phyloP scores from a whole-genome alignment of 805 yeast genomes.

The Allodekkera sacchari region DNA sequence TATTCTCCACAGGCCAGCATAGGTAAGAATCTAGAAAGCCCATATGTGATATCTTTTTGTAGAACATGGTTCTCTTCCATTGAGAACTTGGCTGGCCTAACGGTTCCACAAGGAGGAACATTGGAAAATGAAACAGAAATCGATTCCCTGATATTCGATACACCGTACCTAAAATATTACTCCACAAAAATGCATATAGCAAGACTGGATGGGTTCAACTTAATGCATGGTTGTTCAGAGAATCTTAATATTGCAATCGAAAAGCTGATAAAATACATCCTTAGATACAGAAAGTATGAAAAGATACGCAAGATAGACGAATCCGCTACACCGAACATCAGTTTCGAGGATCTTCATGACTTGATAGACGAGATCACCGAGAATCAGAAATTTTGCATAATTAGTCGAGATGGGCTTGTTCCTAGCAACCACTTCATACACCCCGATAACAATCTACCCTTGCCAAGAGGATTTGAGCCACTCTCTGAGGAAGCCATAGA shows the following conservation, averaged over 20 bases:
- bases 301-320: background rate
- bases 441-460: conserved; percentile 12
- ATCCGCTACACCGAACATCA: background rate
- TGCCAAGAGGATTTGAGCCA: conserved; percentile 15
- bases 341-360: background rate
- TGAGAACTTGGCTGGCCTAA: conserved; percentile 48
- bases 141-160: conserved; percentile 22
- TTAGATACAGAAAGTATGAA: conserved; percentile 5
- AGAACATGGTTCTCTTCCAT: conserved; percentile 47
- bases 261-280: conserved; percentile 29
- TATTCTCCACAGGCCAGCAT: no score
- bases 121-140: conserved; percentile 39
- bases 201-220: conserved; percentile 36
- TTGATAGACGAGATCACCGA: conserved; percentile 11
- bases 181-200: conserved; percentile 34
- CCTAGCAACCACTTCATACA: conserved; percentile 23
- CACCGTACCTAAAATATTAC: conserved; percentile 15
- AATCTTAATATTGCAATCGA: conserved; percentile 27
- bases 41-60: conserved; percentile 42
- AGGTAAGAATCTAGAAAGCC: no score
- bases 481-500: conserved; percentile 17
- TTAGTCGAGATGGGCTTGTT: conserved; percentile 25
- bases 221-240: conserved; percentile 41
- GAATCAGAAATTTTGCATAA: conserved; percentile 20
- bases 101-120: conserved; percentile 49